phyloP scores from a whole-genome alignment of 805 yeast species.

The Metschnikowia cerradonensis region DNA sequence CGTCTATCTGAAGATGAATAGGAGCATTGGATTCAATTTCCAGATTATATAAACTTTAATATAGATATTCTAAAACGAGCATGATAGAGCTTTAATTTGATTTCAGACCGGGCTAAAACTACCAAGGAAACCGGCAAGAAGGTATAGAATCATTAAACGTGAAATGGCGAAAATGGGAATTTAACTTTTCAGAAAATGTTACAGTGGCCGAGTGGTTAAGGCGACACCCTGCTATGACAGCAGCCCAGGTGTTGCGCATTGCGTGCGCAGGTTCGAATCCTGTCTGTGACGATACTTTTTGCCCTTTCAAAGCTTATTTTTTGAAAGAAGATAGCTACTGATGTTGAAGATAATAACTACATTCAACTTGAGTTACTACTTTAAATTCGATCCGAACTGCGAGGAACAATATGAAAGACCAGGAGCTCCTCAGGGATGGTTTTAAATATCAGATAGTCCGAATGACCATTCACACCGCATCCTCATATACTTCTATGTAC shows the following conservation, averaged over 20 bases:
- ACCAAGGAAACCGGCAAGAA: too few species aligned
- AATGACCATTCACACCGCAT: not conserved
- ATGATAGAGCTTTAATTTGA: too few species aligned
- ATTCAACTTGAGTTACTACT: too few species aligned
- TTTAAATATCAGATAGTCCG: not conserved
- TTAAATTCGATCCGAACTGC: too few species aligned
- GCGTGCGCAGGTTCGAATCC: constrained; percentile 98
- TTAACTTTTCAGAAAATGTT: not conserved
- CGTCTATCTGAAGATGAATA: too few species aligned
- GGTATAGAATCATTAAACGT: too few species aligned
- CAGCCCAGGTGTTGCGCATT: constrained; percentile 43
- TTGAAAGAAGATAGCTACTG: too few species aligned
- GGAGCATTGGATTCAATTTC: too few species aligned
- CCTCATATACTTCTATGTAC: not conserved
- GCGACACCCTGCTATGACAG: constrained; percentile 36
- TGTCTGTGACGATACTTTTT: constrained; percentile 77
- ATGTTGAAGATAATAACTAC: too few species aligned
- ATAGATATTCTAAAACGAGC: too few species aligned
- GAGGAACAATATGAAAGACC: not conserved
- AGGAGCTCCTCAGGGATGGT: not conserved
- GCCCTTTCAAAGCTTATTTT: not conserved
- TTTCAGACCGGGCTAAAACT: too few species aligned
- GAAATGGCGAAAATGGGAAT: not conserved
- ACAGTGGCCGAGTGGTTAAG: constrained; percentile 53
- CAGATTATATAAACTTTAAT: too few species aligned